A percentile compares a stretch with the other conserved stretches of the same genome.
phyloP scores from a whole-genome alignment of 2,329 filamentous ascomycete genomes.

The Didymella keratinophila region DNA sequence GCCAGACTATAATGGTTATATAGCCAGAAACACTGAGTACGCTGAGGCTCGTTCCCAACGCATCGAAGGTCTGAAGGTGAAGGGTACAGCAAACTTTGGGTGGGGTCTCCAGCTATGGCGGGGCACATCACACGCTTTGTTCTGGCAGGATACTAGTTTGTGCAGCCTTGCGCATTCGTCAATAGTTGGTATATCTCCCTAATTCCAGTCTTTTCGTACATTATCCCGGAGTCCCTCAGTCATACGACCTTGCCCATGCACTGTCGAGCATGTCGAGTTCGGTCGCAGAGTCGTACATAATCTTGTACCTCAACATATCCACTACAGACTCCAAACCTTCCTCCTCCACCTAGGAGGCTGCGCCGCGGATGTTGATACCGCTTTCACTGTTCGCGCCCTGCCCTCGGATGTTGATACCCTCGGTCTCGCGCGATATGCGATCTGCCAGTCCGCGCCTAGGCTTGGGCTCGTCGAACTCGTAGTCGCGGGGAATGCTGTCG shows the following conservation, averaged over 20 bases:
- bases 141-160: too few species aligned
- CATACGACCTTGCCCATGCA: background rate
- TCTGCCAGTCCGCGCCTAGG: slow-evolving; percentile 28
- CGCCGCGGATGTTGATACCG: slow-evolving; percentile 45
- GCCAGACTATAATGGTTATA: background rate
- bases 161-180: background rate
- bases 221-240: background rate
- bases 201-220: background rate
- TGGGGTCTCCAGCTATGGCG: too few species aligned
- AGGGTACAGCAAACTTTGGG: background rate
- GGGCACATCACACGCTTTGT: too few species aligned
- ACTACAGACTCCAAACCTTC: background rate
- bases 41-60: too few species aligned
- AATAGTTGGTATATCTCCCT: background rate
- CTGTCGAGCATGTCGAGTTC: background rate
- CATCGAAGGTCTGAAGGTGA: too few species aligned
- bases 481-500: slow-evolving; percentile 34
- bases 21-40: too few species aligned
- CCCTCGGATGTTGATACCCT: slow-evolving; percentile 47
- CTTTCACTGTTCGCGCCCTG: slow-evolving; percentile 30
- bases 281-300: background rate
- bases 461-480: slow-evolving; percentile 38
- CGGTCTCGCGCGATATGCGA: slow-evolving; percentile 20
- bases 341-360: slow-evolving; percentile 32
- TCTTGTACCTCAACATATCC: background rate